phyloP scores from a whole-genome alignment of 495 filamentous ascomycete genomes.

The Aspergillus olivimuriae region DNA sequence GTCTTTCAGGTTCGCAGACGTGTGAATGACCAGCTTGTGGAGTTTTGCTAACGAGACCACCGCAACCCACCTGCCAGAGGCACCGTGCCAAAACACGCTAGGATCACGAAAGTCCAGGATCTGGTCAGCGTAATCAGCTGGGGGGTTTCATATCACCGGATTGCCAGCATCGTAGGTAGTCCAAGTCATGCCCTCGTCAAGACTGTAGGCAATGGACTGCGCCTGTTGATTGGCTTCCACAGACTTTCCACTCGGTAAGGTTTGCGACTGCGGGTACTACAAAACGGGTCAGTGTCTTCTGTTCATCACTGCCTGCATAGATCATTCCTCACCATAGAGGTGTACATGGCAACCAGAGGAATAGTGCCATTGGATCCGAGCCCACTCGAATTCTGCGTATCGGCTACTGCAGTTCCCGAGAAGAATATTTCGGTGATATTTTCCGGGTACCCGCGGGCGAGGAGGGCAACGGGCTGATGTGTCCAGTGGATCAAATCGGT shows the following conservation, averaged over 20 bases:
- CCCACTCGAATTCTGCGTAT: constrained; percentile 51
- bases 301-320: no score
- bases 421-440: constrained; percentile 46
- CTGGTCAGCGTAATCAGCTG: constrained; percentile 23
- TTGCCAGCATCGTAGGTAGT: constrained; percentile 43
- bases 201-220: constrained; percentile 52
- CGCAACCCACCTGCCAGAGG: constrained; percentile 44
- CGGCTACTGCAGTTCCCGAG: constrained; percentile 47
- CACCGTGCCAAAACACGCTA: constrained; percentile 46
- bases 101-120: constrained; percentile 50
- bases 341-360: constrained; percentile 54
- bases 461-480: constrained; percentile 30
- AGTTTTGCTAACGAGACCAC: constrained; percentile 41
- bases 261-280: constrained; percentile 18
- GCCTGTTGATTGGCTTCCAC: constrained; percentile 36
- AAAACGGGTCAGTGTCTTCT: no score
- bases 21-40: constrained; percentile 49
- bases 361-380: constrained; percentile 45
- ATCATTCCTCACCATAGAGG: constrained; percentile 40
- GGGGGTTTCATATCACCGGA: constrained; percentile 43
- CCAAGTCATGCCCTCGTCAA: constrained; percentile 48
- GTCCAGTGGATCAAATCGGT: constrained; percentile 35
- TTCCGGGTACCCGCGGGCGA: constrained; percentile 33
- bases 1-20: constrained; percentile 43
- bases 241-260: constrained; percentile 20